Conservation (phyloP, 495 filamentous ascomycete species). For the Hypoxylon subgilvum region DNA sequence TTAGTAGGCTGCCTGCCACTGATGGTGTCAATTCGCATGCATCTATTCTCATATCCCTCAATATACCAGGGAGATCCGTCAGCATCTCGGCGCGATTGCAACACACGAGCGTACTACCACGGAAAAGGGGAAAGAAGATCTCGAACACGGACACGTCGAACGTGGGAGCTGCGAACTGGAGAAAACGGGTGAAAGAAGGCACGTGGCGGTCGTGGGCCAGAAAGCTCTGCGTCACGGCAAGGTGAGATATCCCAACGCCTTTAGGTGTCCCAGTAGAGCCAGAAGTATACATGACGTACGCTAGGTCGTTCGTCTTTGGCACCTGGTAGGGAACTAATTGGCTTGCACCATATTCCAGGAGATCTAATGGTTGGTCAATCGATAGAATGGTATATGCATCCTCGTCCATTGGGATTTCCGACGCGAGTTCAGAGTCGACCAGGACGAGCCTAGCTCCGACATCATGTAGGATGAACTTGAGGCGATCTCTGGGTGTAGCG, state of each 20-base stretch:
- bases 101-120: conserved; percentile 72
- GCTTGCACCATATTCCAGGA: neutral
- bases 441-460: conserved; percentile 64
- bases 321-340: conserved; percentile 1
- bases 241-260: conserved; percentile 79
- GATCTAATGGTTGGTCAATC: conserved; percentile 26
- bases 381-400: conserved; percentile 33
- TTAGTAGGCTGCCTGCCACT: conserved; percentile 72
- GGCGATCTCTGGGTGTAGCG: conserved; percentile 72
- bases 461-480: conserved; percentile 75
- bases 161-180: conserved; percentile 85
- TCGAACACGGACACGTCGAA: conserved; percentile 92
- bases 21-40: conserved; percentile 84
- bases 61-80: conserved; percentile 68
- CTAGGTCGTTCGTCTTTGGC: conserved; percentile 55
- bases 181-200: conserved; percentile 73
- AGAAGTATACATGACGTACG: conserved; percentile 91
- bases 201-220: conserved; percentile 78
- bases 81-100: conserved; percentile 69
- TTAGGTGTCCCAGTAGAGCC: conserved; percentile 90
- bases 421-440: conserved; percentile 48
- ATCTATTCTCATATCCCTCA: conserved; percentile 70
- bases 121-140: conserved; percentile 79
- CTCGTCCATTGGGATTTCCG: conserved; percentile 36
- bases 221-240: conserved; percentile 74